Conservation (phyloP, 2,329 filamentous ascomycete species). For the Rachicladosporium sp. region DNA sequence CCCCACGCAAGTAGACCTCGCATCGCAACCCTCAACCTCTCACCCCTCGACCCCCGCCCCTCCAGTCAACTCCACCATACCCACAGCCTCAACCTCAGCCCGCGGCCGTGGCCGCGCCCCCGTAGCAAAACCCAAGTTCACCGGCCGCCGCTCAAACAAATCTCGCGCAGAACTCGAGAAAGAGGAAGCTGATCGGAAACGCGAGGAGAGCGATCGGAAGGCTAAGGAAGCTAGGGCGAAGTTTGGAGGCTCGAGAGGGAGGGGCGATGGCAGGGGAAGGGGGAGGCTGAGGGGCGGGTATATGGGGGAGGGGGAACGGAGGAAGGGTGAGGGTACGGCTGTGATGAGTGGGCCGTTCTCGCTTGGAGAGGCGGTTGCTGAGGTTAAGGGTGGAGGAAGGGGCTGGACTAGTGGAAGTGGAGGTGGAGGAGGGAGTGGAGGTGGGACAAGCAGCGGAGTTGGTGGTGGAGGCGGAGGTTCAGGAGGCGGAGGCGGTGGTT, state of each 20-base stretch:
- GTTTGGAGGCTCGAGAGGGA: too few relatives aligned
- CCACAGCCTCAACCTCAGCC: too few relatives aligned
- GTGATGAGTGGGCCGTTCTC: slow-evolving; percentile 31
- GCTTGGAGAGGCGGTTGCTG: slow-evolving; percentile 16
- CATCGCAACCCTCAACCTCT: too few relatives aligned
- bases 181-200: slow-evolving; percentile 26
- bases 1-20: too few relatives aligned
- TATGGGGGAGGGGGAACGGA: slow-evolving; percentile 23
- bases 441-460: slow-evolving; percentile 6
- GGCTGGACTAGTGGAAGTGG: neutral
- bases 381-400: slow-evolving; percentile 6
- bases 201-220: slow-evolving; percentile 23
- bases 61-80: too few relatives aligned
- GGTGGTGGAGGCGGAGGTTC: slow-evolving; percentile 19
- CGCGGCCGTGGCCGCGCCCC: neutral
- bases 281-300: slow-evolving; percentile 30
- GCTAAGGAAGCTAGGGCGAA: slow-evolving; percentile 12
- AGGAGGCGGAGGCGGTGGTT: slow-evolving; percentile 17
- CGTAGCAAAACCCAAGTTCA: slow-evolving; percentile 28
- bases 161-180: slow-evolving; percentile 32
- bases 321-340: slow-evolving; percentile 15
- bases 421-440: slow-evolving; percentile 4
- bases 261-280: slow-evolving; percentile 12
- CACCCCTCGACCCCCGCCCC: too few relatives aligned
- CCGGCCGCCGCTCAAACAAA: slow-evolving; percentile 32